phyloP scores from a whole-genome alignment of 768 basidiomycete genomes.

The Cantharellus anzutake region DNA sequence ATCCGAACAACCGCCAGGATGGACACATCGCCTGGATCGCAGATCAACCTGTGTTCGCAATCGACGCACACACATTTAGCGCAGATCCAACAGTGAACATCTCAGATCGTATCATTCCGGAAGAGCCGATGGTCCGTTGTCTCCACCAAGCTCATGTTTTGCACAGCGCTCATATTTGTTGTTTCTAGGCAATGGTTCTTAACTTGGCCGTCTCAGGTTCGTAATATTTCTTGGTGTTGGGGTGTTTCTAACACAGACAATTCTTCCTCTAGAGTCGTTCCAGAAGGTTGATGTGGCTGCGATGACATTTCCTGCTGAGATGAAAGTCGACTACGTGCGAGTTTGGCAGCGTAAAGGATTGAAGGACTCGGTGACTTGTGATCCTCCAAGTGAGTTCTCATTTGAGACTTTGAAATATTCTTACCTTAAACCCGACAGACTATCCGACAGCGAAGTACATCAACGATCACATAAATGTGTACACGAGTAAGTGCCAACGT shows the following conservation, averaged over 20 bases:
- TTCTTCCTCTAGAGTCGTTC: slow-evolving; percentile 39
- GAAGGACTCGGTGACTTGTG: slow-evolving; percentile 40
- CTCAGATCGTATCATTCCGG: slow-evolving; percentile 17
- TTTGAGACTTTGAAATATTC: not conserved
- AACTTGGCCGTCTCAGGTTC: slow-evolving; percentile 8
- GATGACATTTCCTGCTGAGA: slow-evolving; percentile 48
- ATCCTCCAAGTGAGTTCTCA: slow-evolving; percentile 21
- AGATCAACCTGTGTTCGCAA: slow-evolving; percentile 15
- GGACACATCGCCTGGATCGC: slow-evolving; percentile 18
- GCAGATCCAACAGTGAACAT: slow-evolving; percentile 14
- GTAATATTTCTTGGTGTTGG: not conserved
- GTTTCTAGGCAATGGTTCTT: slow-evolving; percentile 7
- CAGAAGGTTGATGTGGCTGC: slow-evolving; percentile 36
- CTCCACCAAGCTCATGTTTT: not conserved
- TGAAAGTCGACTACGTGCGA: slow-evolving; percentile 62
- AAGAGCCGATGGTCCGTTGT: slow-evolving; percentile 19
- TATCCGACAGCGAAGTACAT: slow-evolving; percentile 54
- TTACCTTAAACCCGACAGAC: slow-evolving; percentile 11
- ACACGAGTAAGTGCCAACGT: slow-evolving; percentile 28
- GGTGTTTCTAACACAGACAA: slow-evolving; percentile 21
- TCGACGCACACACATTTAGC: slow-evolving; percentile 15
- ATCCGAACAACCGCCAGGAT: slow-evolving; percentile 12
- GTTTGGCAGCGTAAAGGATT: slow-evolving; percentile 54
- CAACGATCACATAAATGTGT: slow-evolving; percentile 33
- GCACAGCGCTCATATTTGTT: not conserved